Base-by-base conservation (phyloP, 495 filamentous ascomycete genomes). In the Aspergillus incahuasiensis region DNA sequence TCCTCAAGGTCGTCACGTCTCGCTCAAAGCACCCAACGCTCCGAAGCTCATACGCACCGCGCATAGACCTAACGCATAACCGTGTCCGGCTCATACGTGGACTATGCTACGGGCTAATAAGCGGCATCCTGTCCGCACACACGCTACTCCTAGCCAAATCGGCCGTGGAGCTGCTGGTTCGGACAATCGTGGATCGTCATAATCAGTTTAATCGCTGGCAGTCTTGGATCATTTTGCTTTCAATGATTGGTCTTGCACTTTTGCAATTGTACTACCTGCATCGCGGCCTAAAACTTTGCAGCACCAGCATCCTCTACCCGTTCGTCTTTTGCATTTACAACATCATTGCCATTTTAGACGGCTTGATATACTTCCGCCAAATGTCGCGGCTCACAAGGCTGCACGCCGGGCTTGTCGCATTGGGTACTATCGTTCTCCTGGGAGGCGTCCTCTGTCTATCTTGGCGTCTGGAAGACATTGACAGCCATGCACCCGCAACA, bases 311-410 rank as follows among this genome's bases (percentile, higher is more conserved):
- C 48, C 82, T 99, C 61, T 99, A 99, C 74, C 94, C 94, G 6
- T 87, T 97, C 63, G 91, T 97, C 34, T 99, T 99, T 73, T 99
- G 94, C 82, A 86, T 97, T 58, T 99, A 97, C 77, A 99, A 99
- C 78, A 96, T 99, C 61, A 92, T 96, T 59, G 95, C 94, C 55
- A 99, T 97, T 60, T 75, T 97, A 56, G 95, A 99, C 72, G 94
- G 94, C 16, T 77, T 99, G 50, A 94, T 99, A 50, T 99, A 99
- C 70, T 99, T 97, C 76, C 81, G 83, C 45, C 95, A 99, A 72
- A 86, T 86, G 25, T 85, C 87, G 30, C 82, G 89, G 50, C 82
- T 99, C 40, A 78, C 83, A 16, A 74, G 83, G 1, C 73, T 92
- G 16, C 86, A 89, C 59, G 92, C 89, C 12, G 82, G 84, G 19